Evolutionary conservation across 176 grass and related monocot genomes (phyloP).

Genomic region (Bolboschoenus planiculmis): DNA sequence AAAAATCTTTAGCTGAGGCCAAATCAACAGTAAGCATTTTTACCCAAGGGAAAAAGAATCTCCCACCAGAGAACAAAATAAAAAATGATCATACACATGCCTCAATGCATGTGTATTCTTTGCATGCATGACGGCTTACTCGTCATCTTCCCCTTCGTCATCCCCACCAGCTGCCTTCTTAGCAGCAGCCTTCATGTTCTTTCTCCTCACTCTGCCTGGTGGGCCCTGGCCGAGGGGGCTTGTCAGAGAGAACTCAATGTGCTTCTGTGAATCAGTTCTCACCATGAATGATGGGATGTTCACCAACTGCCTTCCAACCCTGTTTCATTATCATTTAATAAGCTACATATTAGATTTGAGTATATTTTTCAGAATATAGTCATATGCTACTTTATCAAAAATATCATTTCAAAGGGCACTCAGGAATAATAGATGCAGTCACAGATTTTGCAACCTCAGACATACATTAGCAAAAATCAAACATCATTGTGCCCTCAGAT

Average conservation of each 20-base stretch:
- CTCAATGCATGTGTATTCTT: neutral
- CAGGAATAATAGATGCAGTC: neutral
- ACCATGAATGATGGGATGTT: constrained; percentile 82
- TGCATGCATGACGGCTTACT: constrained; percentile 15
- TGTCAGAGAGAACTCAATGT: constrained; percentile 66
- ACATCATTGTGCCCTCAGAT: constrained; percentile 13
- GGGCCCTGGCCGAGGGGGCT: constrained; percentile 55
- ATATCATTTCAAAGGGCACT: neutral
- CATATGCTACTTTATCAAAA: neutral
- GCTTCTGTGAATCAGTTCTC: constrained; percentile 64
- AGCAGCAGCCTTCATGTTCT: constrained; percentile 37
- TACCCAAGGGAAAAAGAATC: neutral
- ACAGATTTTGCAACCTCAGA: constrained; percentile 14
- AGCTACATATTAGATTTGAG: neutral
- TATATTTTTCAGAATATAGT: neutral
- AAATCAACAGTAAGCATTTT: neutral
- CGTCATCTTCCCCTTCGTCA: constrained; percentile 51
- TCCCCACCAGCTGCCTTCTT: constrained; percentile 54
- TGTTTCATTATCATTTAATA: constrained; percentile 15
- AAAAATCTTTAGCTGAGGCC: neutral
- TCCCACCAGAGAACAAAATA: neutral
- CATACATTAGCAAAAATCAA: constrained; percentile 29
- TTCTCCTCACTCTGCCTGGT: constrained; percentile 71
- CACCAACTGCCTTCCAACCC: constrained; percentile 69
- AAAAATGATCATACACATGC: neutral